Percentiles rank a stretch among this genome's conserved stretches.
phyloP scores from a whole-genome alignment of 2,329 filamentous ascomycete genomes.

The Alternaria sp. region DNA sequence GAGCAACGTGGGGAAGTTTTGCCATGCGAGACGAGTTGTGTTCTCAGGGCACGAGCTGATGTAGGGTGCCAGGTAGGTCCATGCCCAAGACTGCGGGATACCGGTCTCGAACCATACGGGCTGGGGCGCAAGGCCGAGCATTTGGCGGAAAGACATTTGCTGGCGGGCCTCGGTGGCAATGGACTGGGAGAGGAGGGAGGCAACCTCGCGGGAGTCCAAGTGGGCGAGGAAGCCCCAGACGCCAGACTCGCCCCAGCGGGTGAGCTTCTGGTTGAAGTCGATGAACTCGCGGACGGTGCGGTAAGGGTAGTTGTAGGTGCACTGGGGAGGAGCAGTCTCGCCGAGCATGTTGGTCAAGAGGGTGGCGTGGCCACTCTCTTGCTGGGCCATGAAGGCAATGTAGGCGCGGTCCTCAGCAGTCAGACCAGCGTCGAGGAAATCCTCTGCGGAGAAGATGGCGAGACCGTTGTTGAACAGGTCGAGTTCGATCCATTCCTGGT shows the following conservation, averaged over 20 bases:
- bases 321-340: conserved; percentile 71
- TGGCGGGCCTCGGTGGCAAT: conserved; percentile 82
- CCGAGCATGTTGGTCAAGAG: conserved; percentile 80
- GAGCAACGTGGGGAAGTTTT: conserved; percentile 78
- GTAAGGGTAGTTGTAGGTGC: conserved; percentile 82
- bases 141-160: conserved; percentile 84
- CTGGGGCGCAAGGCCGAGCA: conserved; percentile 80
- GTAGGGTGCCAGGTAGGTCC: conserved; percentile 81
- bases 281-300: conserved; percentile 76
- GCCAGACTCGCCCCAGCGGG: conserved; percentile 78
- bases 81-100: conserved; percentile 83
- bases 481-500: conserved; percentile 85
- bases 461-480: conserved; percentile 82
- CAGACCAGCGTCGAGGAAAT: conserved; percentile 73
- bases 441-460: conserved; percentile 68
- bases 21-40: conserved; percentile 78
- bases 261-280: conserved; percentile 87
- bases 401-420: conserved; percentile 72
- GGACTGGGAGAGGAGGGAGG: conserved; percentile 74
- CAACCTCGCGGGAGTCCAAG: conserved; percentile 76
- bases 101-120: conserved; percentile 82
- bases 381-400: conserved; percentile 77
- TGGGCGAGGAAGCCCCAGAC: conserved; percentile 83
- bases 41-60: conserved; percentile 76
- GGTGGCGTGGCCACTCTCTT: conserved; percentile 79